Evolutionary conservation across 148 eudicot species (phyloP).

Genomic region (Chenopodium berlandieri): DNA sequence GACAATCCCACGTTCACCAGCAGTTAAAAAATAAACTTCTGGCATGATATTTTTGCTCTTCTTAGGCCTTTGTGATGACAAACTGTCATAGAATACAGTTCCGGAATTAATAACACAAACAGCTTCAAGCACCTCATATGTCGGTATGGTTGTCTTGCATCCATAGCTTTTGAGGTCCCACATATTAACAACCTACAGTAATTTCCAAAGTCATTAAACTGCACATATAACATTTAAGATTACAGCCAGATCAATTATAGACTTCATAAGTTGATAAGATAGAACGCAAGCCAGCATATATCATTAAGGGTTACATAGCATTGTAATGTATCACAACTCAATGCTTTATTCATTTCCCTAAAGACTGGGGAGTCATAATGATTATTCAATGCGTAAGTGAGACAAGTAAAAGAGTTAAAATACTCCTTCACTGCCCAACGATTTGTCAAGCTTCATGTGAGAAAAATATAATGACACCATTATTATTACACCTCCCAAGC

Average conservation of each 20-base stretch:
- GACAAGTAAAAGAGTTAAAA: too few species aligned
- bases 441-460: not conserved
- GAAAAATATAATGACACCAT: too few species aligned
- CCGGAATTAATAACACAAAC: slow-evolving; percentile 57
- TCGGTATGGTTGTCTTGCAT: slow-evolving; percentile 57
- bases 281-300: not conserved
- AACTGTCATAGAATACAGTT: slow-evolving; percentile 49
- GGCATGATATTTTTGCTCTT: slow-evolving; percentile 42
- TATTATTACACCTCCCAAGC: not conserved
- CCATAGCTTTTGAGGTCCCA: slow-evolving; percentile 82
- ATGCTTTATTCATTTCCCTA: not conserved
- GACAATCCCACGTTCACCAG: slow-evolving; percentile 94
- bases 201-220: not conserved
- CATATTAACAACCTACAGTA: slow-evolving; percentile 76
- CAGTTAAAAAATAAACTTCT: slow-evolving; percentile 65
- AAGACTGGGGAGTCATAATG: too few species aligned
- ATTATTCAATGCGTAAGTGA: too few species aligned
- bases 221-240: not conserved
- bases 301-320: not conserved
- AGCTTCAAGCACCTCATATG: slow-evolving; percentile 79
- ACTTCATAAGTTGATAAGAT: not conserved
- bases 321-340: not conserved
- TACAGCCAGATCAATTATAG: not conserved
- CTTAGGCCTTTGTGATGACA: slow-evolving; percentile 37
- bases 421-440: not conserved